Base-by-base conservation (phyloP, 164 flowering plant species). In the Magnolia kwangsiensis region DNA sequence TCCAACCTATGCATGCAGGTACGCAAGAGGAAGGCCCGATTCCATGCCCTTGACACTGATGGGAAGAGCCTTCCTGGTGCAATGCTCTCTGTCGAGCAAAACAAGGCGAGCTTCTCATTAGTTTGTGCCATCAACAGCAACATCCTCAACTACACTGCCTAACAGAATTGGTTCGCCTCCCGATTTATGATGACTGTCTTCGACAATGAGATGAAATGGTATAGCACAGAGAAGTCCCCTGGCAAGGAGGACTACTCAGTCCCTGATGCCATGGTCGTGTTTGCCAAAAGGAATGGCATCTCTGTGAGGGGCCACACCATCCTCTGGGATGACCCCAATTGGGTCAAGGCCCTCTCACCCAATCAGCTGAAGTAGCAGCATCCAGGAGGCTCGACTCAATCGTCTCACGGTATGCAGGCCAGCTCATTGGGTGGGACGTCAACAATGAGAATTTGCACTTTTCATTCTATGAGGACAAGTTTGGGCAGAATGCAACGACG, bases 151-250 rank as follows among this genome's bases (percentile, higher is more conserved):
- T 90, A 86, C 80, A 1, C 73, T 0, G 89, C 85, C 8, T 91
- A 88, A 72, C 87, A 85, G 67, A 82, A 83, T 10, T 91, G 98
- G 96, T 88, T 90, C 82, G 27, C 84, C 1, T 72, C 85, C 29
- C 82, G 93, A 63, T 91, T 91, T 84, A 81, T 75, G 1, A 84
- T 83, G 67, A 85, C 95, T 18, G 75, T 82, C 5, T 91, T 92
- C 72, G 88, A 84, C 71, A 81, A 92, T 61, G 97, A 92, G 74
- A 84, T 92, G 89, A 92, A 92, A 63, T 93, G 96, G 98, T 88
- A 87, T 83, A 69, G 76, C 81, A 91, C 80, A 0, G 96, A 93
- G 70, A 3, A 11, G 0, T 1, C 72, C 19, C 88, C n/a, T 0
- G 91, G 90, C 31, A 67, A 74, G 0, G 90, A 76, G 23, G 88